A percentile compares a stretch with the other conserved stretches of the same genome.
phyloP scores from a whole-genome alignment of 2,329 filamentous ascomycete species.

The Waltergamsia citrina region DNA sequence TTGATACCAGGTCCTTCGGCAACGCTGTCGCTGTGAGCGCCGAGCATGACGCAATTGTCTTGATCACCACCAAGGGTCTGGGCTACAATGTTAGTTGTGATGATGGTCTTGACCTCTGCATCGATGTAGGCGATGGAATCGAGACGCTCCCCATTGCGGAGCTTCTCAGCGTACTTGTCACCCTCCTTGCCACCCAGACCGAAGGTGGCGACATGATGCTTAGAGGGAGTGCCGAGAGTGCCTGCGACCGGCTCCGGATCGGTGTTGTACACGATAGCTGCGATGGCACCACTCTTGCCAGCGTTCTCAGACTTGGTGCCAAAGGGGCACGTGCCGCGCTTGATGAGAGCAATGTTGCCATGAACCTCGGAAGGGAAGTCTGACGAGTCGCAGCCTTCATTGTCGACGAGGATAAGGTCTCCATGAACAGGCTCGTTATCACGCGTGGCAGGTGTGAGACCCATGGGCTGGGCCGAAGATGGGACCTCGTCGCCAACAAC shows the following conservation, averaged over 20 bases:
- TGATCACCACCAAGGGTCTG: constrained; percentile 50
- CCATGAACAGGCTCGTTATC: constrained; percentile 49
- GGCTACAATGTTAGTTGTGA: constrained; percentile 52
- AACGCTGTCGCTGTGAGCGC: constrained; percentile 55
- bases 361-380: constrained; percentile 53
- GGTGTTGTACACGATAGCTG: constrained; percentile 68
- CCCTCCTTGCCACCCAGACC: constrained; percentile 54
- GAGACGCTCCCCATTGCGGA: constrained; percentile 40
- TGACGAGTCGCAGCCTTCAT: constrained; percentile 51
- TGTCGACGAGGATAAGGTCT: constrained; percentile 48
- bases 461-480: constrained; percentile 44
- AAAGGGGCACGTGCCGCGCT: constrained; percentile 62
- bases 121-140: constrained; percentile 51
- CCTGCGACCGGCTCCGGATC: constrained; percentile 53
- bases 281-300: constrained; percentile 59
- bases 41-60: constrained; percentile 56
- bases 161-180: constrained; percentile 39
- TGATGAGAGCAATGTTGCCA: constrained; percentile 61
- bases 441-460: constrained; percentile 57
- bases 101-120: constrained; percentile 41
- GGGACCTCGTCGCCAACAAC: constrained; percentile 43
- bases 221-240: constrained; percentile 54
- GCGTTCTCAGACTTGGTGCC: constrained; percentile 61
- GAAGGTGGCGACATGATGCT: constrained; percentile 57
- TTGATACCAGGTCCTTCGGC: constrained; percentile 63